These are phyloP conservation scores for Melampsora abietis-canadensis DNA, from an alignment of 1,284 basidiomycete genomes.

Conservation along the genomic window DNA sequence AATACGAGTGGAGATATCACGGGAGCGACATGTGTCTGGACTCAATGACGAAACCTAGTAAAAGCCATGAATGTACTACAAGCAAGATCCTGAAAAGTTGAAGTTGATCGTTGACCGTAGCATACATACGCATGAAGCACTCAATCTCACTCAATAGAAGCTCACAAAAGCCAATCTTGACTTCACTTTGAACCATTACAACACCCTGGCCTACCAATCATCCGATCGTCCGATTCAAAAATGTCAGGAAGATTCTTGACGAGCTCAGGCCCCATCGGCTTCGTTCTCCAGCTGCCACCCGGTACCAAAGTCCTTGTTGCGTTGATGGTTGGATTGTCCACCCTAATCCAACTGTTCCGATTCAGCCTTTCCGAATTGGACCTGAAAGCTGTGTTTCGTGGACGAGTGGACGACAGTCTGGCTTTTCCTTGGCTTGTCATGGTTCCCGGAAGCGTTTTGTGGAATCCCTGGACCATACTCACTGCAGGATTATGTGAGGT, in stretches of 20 bases:
- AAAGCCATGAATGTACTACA: no score
- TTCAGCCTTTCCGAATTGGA: slow-evolving; percentile 51
- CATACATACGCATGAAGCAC: no score
- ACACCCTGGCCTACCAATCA: not conserved
- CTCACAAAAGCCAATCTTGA: no score
- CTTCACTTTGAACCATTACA: not conserved
- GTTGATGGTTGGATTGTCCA: slow-evolving; percentile 64
- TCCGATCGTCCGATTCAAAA: not conserved
- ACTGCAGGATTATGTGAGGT: slow-evolving; percentile 83
- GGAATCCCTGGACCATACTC: slow-evolving; percentile 88
- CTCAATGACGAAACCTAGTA: no score
- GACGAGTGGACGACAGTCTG: slow-evolving; percentile 56
- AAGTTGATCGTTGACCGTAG: no score
- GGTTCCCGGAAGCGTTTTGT: slow-evolving; percentile 75
- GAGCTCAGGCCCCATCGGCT: slow-evolving; percentile 40
- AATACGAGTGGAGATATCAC: no score
- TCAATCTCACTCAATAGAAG: no score
- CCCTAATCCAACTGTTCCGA: slow-evolving; percentile 66
- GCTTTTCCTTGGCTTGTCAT: slow-evolving; percentile 73
- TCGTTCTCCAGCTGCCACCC: slow-evolving; percentile 68
- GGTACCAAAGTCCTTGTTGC: slow-evolving; percentile 74
- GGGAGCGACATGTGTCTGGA: no score
- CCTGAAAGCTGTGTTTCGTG: slow-evolving; percentile 51
- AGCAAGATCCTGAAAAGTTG: no score
- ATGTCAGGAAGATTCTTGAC: slow-evolving; percentile 43